Evolutionary conservation across 1,284 basidiomycete species (phyloP).

Genomic region (Ganoderma sinense): DNA sequence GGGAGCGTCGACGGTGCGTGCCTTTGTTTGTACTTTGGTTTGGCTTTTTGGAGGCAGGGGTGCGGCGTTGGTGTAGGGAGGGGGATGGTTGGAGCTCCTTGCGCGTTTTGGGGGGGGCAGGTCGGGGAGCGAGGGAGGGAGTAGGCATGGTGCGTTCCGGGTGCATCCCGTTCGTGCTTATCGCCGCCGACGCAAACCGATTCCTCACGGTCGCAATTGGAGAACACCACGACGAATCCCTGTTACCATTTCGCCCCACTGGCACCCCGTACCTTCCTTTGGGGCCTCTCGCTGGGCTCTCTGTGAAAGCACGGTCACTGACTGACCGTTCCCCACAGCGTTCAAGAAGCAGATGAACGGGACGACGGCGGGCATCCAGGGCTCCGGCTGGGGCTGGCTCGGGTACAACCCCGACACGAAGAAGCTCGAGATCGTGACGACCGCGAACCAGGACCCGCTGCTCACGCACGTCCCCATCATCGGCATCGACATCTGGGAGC

Average conservation of each 20-base stretch:
- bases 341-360: constrained; percentile 89
- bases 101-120: neutral
- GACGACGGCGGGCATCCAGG: constrained; percentile 93
- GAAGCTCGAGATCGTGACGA: constrained; percentile 90
- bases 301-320: neutral
- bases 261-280: too few relatives aligned
- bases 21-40: neutral
- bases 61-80: neutral
- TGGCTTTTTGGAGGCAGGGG: neutral
- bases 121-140: neutral
- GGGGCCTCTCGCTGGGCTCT: too few relatives aligned
- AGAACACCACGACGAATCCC: neutral
- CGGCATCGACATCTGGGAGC: constrained; percentile 98
- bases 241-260: too few relatives aligned
- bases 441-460: constrained; percentile 96
- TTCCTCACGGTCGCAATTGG: neutral
- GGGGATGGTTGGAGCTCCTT: neutral
- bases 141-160: neutral
- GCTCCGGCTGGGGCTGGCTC: constrained; percentile 98
- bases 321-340: constrained; percentile 31
- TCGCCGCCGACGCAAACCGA: neutral
- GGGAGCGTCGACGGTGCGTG: constrained; percentile 68
- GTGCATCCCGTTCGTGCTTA: neutral
- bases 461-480: constrained; percentile 90
- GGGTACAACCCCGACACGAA: constrained; percentile 76